Base-by-base conservation (phyloP, 805 yeast species). In the Candida silvatica region DNA sequence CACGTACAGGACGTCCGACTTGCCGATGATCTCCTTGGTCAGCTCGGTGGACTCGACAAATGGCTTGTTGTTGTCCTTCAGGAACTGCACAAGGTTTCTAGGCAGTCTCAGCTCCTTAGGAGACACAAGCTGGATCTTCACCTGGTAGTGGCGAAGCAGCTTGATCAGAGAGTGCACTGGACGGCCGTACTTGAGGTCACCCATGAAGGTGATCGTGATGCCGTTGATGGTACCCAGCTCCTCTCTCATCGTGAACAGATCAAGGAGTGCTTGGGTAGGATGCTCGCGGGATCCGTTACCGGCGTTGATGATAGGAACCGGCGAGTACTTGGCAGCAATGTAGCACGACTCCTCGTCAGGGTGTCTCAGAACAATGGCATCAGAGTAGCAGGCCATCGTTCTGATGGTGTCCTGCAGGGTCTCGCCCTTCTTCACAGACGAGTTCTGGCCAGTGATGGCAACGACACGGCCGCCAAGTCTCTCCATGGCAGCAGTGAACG, bases 401-500 rank as follows among this genome's bases (percentile, higher is more conserved):
- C 98, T 78, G 47, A 92, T 77, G 27, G 98, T 92, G 58, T 92
- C 99, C 65, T 90, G 97, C 54, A 92, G 70, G 30, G 97, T 83
- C 70, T 92, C 99, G 47, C 99, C 99, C 71, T 92, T 92, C 68
- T 86, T 84, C 33, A 88, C 96, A 17, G 96, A 85, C n/a, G 97
- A 88, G 23, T 87, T 71, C 45, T 74, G 77, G 41, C 92, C 82
- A 43, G 83, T 71, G 45, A 92, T 82, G 37, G 94, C 74, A 47
- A 94, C 83, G 48, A 87, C 95, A 62, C 95, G 77, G 56, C 99
- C 99, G 60, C 99, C 99, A 51, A 92, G 71, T 67, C 99, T 83
- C 70, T 92, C 97, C 98, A 92, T 92, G 41, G 99, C 99, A 50
- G 96, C 96, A 59, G 92, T 95, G 58, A 94, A 94, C 1, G 97